Percentiles rank a stretch among this genome's conserved stretches.
These are phyloP conservation scores for Colletotrichum shisoi DNA, from an alignment of 2,329 filamentous ascomycete genomes.

Conservation along the genomic window DNA sequence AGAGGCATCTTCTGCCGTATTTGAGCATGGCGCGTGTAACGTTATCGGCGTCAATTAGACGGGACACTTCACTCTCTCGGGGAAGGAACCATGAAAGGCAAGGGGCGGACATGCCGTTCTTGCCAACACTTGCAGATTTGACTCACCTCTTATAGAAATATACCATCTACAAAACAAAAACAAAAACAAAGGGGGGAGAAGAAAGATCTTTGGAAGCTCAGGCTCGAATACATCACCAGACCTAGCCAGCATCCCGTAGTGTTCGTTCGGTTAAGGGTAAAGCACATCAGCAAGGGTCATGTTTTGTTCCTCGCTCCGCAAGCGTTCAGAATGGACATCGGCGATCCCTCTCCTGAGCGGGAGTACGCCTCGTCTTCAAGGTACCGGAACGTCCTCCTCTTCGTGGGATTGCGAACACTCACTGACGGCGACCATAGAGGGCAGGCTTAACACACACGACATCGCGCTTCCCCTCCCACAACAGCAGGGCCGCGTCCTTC, in stretches of 20 bases:
- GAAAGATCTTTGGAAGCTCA: background rate
- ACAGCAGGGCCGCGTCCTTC: conserved; percentile 43
- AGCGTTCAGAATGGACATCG: conserved; percentile 49
- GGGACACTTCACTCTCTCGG: background rate
- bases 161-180: background rate
- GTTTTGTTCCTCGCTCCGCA: conserved; percentile 53
- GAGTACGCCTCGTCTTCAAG: conserved; percentile 42
- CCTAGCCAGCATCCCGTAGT: background rate
- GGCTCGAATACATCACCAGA: background rate
- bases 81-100: conserved; percentile 7
- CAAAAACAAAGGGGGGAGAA: background rate
- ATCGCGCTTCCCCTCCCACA: conserved; percentile 51
- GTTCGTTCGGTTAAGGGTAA: background rate
- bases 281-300: conserved; percentile 38
- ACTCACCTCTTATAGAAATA: conserved; percentile 33
- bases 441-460: conserved; percentile 55
- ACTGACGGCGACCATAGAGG: conserved; percentile 47
- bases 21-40: conserved; percentile 2
- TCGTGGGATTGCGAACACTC: background rate
- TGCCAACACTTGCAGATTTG: conserved; percentile 14
- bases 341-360: conserved; percentile 44
- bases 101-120: conserved; percentile 7
- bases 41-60: conserved; percentile 14
- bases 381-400: conserved; percentile 39
- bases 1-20: background rate